These are phyloP conservation scores for Podaxis pistillaris DNA, from an alignment of 768 basidiomycete species.

Conservation along the genomic window DNA sequence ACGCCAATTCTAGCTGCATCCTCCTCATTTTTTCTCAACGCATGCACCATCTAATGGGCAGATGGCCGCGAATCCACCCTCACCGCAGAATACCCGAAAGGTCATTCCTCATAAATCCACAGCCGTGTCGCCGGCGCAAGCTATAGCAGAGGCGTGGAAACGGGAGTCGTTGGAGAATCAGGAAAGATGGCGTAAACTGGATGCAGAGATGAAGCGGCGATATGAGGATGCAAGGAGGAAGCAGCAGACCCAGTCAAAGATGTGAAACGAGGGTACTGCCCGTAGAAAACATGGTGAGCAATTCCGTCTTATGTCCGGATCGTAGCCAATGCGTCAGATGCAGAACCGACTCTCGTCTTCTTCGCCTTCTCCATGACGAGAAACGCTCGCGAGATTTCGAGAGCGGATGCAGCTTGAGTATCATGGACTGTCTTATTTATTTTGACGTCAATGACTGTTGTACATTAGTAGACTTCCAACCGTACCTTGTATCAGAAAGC, in stretches of 20 bases:
- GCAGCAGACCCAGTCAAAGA: slow-evolving; percentile 36
- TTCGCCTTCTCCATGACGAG: not conserved
- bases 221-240: slow-evolving; percentile 33
- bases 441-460: slow-evolving; percentile 9
- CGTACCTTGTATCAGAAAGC: slow-evolving; percentile 13
- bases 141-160: slow-evolving; percentile 71
- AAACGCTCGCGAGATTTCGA: not conserved
- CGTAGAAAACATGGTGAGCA: slow-evolving; percentile 12
- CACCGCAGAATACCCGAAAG: slow-evolving; percentile 33
- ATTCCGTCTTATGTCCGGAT: not conserved
- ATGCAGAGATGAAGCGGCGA: slow-evolving; percentile 49
- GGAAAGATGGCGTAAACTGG: slow-evolving; percentile 51
- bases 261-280: slow-evolving; percentile 34
- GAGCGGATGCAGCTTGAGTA: not conserved
- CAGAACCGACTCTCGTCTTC: slow-evolving; percentile 3
- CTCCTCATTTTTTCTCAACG: slow-evolving; percentile 30
- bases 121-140: slow-evolving; percentile 50
- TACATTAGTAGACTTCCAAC: slow-evolving; percentile 9
- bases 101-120: slow-evolving; percentile 29
- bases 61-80: slow-evolving; percentile 45
- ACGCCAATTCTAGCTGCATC: slow-evolving; percentile 31
- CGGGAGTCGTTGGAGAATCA: slow-evolving; percentile 58
- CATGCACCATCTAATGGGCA: slow-evolving; percentile 30
- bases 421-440: slow-evolving; percentile 9
- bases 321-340: not conserved